phyloP scores from a whole-genome alignment of 192 early-diverging fungal genomes.

The Paraglomus occultum region DNA sequence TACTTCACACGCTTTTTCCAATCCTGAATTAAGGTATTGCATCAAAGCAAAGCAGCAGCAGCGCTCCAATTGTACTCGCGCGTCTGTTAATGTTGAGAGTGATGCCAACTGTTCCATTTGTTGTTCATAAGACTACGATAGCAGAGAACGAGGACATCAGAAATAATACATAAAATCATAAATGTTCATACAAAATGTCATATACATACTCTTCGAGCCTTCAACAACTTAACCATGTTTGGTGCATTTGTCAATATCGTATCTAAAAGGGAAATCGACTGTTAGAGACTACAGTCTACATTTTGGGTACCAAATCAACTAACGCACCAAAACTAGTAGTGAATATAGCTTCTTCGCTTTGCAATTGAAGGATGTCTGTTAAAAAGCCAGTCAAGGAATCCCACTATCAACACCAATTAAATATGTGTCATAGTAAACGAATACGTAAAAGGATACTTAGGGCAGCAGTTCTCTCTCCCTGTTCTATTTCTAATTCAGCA shows the following conservation, averaged over 20 bases:
- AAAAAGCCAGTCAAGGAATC: no score
- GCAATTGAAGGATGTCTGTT: no score
- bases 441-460: slow-evolving; percentile 38
- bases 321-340: no score
- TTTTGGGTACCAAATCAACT: no score
- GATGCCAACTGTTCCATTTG: slow-evolving; percentile 34
- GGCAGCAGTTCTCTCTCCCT: slow-evolving; percentile 42
- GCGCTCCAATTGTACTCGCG: slow-evolving; percentile 23
- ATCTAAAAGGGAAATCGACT: no score
- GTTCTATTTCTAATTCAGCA: slow-evolving; percentile 53
- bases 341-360: no score
- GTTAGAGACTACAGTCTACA: no score
- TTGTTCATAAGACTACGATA: slow-evolving; percentile 37
- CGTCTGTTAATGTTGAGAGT: slow-evolving; percentile 27
- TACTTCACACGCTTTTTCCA: slow-evolving; percentile 33
- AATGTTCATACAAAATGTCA: no score
- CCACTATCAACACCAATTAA: no score
- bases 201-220: slow-evolving; percentile 36
- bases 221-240: slow-evolving; percentile 29
- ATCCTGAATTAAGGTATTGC: slow-evolving; percentile 37
- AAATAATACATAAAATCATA: no score
- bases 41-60: slow-evolving; percentile 37
- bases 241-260: not conserved
- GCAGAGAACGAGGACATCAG: no score
- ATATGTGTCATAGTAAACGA: no score